phyloP scores from a whole-genome alignment of 768 basidiomycete genomes.

The Pulveroboletus sp. region DNA sequence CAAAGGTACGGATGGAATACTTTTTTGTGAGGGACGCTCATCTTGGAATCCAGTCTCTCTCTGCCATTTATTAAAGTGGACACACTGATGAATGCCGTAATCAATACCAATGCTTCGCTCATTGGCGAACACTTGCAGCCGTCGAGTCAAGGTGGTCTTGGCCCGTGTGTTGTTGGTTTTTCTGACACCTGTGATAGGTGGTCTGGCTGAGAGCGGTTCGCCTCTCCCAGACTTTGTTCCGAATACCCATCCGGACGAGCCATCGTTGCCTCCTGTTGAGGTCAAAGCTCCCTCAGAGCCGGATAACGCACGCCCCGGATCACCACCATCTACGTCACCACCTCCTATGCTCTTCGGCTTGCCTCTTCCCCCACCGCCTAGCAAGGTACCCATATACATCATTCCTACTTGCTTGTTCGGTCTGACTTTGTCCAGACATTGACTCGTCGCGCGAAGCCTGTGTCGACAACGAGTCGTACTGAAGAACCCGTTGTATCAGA shows the following conservation, averaged over 20 bases:
- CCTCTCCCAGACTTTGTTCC: constrained; percentile 49
- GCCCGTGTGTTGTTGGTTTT: not conserved
- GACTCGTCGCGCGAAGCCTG: constrained; percentile 19
- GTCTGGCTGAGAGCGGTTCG: constrained; percentile 24
- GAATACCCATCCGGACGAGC: constrained; percentile 53
- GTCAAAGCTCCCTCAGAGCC: constrained; percentile 17
- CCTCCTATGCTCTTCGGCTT: constrained; percentile 19
- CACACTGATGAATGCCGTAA: constrained; percentile 51
- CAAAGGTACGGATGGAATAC: constrained; percentile 38
- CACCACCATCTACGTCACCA: constrained; percentile 15
- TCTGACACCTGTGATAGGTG: constrained; percentile 3
- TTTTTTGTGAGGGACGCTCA: constrained; percentile 6
- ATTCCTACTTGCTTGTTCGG: not conserved
- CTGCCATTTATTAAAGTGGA: constrained; percentile 45
- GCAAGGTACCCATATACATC: constrained; percentile 11
- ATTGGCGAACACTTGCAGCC: constrained; percentile 28
- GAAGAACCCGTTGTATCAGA: constrained; percentile 5
- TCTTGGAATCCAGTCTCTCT: constrained; percentile 29
- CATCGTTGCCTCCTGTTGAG: constrained; percentile 32
- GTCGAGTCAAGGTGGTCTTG: constrained; percentile 18
- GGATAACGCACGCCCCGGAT: constrained; percentile 1
- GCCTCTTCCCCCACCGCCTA: constrained; percentile 23
- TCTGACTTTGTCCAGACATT: constrained; percentile 17
- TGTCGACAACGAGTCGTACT: constrained; percentile 10
- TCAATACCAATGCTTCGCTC: constrained; percentile 34